Conservation (phyloP, 2,329 filamentous ascomycete species). For the Dichotomopilus funicola region DNA sequence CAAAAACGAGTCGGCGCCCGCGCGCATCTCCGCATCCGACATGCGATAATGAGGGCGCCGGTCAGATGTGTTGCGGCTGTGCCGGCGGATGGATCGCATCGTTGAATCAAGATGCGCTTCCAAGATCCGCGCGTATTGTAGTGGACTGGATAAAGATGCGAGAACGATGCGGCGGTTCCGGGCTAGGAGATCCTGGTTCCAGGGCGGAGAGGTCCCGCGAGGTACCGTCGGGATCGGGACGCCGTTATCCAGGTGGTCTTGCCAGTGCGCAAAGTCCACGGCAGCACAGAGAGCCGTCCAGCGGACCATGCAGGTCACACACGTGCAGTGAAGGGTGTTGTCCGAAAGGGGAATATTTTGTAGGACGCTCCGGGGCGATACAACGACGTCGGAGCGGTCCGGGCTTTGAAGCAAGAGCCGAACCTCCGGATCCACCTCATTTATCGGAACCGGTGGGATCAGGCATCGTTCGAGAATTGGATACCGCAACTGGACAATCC, state of each 20-base stretch:
- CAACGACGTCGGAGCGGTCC: slow-evolving; percentile 34
- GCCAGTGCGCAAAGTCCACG: slow-evolving; percentile 53
- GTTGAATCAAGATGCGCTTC: slow-evolving; percentile 28
- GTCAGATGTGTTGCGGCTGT: slow-evolving; percentile 44
- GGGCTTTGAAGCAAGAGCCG: slow-evolving; percentile 35
- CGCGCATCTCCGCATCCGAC: slow-evolving; percentile 35
- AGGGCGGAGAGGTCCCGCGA: slow-evolving; percentile 40
- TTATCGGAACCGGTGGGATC: slow-evolving; percentile 40
- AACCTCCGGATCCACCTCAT: slow-evolving; percentile 31
- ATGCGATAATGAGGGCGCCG: slow-evolving; percentile 32
- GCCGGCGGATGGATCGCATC: slow-evolving; percentile 29
- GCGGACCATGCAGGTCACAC: slow-evolving; percentile 47
- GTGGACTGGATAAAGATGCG: slow-evolving; percentile 38
- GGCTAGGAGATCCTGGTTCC: slow-evolving; percentile 43
- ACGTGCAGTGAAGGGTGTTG: slow-evolving; percentile 45
- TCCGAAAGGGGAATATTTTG: slow-evolving; percentile 46
- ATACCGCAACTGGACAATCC: slow-evolving; percentile 43
- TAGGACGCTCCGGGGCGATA: background rate
- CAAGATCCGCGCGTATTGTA: slow-evolving; percentile 43
- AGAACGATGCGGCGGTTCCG: slow-evolving; percentile 38
- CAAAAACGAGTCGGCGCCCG: slow-evolving; percentile 46
- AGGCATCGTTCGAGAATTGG: slow-evolving; percentile 45
- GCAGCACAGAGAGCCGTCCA: slow-evolving; percentile 51
- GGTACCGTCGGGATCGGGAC: slow-evolving; percentile 47
- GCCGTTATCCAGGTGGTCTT: slow-evolving; percentile 42